Base-by-base conservation (phyloP, 257 asterid genomes). In the Anisodus tanguticus region DNA sequence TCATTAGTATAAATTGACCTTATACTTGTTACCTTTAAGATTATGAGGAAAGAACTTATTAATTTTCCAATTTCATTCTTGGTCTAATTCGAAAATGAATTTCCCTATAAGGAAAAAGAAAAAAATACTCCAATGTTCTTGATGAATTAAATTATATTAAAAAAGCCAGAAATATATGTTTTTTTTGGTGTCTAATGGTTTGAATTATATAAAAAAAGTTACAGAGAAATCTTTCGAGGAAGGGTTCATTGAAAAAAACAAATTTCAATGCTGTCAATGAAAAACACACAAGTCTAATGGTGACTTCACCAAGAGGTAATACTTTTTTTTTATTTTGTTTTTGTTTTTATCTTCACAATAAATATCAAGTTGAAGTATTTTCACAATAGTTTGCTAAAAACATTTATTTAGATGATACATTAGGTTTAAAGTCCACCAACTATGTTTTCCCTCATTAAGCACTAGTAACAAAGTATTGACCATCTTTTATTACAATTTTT, bases 191-290 rank as follows among this genome's bases (percentile, higher is more conserved):
- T 79, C 13, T 87, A 37, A 82, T 80, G 80, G 3, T 81, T 81
- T 69, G 88, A 81, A 62, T n/a, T 5, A 53, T 37, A 45, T 26
- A 76, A 77, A 82, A 77, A 82, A 89, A 91, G 90, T 84, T 93
- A 92, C 98, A 94, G 97, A 92, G 95, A 87, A 93, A 84, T 76
- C 91, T 93, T 84, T 91, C 98, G 15, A 91, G 97, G 85, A 91
- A 93, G 82, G 94, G 90, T 84, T 87, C 92, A 35, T 71, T 15
- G 72, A 90, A 87, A 90, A 91, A 90, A 85, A 72, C 71, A 83
- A 87, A 77, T 47, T 26, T 72, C 9, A 62, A 77, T 62, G 66
- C 5, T 22, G 68, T 66, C 79, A 85, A 54, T 85, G 96, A 91
- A 15, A 91, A 87, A 86, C 92, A 88, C 58, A 82, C 69, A 9